phyloP scores from a whole-genome alignment of 208 protist species.

The Baffinella frigidus region DNA sequence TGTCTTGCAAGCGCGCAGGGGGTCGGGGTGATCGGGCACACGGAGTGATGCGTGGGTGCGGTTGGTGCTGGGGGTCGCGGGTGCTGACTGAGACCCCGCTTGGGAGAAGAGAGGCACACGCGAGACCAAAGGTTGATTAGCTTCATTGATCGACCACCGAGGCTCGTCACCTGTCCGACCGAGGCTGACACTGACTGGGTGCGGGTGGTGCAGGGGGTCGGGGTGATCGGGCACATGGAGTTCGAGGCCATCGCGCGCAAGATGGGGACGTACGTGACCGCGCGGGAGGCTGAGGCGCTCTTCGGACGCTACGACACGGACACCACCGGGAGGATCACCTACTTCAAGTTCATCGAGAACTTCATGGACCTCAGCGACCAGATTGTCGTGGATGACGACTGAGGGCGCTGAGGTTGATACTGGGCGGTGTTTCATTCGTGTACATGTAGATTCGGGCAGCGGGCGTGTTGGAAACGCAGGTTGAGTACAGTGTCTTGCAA shows the following conservation, averaged over 20 bases:
- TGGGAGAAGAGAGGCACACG: no score
- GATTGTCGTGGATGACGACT: background rate
- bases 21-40: no score
- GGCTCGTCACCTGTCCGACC: no score
- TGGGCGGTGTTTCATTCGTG: no score
- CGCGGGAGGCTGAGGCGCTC: constrained; percentile 1
- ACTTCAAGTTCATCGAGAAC: background rate
- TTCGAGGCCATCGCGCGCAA: background rate
- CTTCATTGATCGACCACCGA: background rate
- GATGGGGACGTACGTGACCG: background rate
- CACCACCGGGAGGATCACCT: background rate
- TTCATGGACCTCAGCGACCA: background rate
- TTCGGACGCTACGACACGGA: constrained; percentile 27
- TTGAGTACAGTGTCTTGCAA: no score
- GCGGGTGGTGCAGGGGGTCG: background rate
- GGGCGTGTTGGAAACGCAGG: no score
- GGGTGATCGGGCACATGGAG: constrained; percentile 11
- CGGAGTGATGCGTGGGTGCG: no score
- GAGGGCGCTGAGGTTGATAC: background rate
- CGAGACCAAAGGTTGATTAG: no score
- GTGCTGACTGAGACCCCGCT: no score
- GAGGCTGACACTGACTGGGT: background rate
- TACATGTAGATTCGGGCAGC: no score
- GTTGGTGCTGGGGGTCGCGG: no score
- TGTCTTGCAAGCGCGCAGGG: no score